Conservation (phyloP, 192 early-diverging fungal genomes). For the Coemansia sp. region DNA sequence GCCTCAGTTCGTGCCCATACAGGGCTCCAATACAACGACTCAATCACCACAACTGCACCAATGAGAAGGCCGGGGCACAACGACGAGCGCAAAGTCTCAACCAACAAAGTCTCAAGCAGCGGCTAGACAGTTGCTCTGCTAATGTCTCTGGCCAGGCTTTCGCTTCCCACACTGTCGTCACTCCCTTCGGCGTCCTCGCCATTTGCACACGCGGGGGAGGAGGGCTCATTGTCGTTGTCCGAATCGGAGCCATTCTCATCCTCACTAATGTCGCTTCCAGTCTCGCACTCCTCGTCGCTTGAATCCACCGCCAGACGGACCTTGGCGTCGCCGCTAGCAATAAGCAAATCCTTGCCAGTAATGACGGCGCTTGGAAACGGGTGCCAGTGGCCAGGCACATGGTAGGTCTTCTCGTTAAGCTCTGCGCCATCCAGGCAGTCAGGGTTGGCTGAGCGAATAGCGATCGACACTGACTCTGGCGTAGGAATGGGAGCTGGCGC, state of each 20-base stretch:
- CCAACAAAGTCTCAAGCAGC: neutral
- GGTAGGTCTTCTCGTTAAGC: conserved; percentile 17
- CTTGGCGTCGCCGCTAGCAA: conserved; percentile 33
- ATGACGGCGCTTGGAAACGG: conserved; percentile 44
- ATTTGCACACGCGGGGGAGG: neutral
- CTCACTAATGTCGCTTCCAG: conserved; percentile 3
- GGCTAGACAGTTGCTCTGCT: conserved; percentile 2
- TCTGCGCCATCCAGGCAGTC: neutral
- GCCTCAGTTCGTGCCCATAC: no score
- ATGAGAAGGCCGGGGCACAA: neutral
- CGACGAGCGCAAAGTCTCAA: neutral
- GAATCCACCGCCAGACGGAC: conserved; percentile 36
- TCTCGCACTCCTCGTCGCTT: conserved; percentile 33
- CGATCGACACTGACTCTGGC: conserved; percentile 10
- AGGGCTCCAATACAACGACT: no score
- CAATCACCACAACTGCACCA: neutral
- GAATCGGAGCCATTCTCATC: no score
- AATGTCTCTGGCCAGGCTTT: conserved; percentile 12
- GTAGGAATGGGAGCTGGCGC: conserved; percentile 8
- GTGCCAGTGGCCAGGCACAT: conserved; percentile 50
- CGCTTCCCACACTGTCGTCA: conserved; percentile 5
- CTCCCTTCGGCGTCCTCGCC: neutral
- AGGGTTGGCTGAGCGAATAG: neutral
- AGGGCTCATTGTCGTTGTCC: neutral
- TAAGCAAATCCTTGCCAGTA: conserved; percentile 38